Evolutionary conservation across 768 basidiomycete genomes (phyloP).

Genomic region (Suillus fuscotomentosus): DNA sequence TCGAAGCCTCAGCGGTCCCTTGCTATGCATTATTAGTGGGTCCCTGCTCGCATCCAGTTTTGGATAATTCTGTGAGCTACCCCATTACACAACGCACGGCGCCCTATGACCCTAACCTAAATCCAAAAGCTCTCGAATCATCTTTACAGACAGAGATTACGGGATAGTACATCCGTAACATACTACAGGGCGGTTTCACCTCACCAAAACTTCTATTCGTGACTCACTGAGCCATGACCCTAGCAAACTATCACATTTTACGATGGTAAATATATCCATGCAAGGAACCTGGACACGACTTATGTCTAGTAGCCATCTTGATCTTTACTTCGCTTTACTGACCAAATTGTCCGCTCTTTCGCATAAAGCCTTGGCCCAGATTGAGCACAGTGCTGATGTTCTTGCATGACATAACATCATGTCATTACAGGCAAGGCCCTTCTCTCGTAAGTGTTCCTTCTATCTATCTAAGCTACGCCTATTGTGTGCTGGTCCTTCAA

Average conservation of each 20-base stretch:
- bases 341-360: neutral
- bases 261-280: neutral
- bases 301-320: neutral
- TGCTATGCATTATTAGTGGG: neutral
- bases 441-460: neutral
- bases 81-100: neutral
- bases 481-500: neutral
- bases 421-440: neutral
- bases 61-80: neutral
- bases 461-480: neutral
- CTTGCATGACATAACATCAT: neutral
- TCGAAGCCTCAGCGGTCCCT: neutral
- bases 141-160: neutral
- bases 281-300: neutral
- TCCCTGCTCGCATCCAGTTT: constrained; percentile 1
- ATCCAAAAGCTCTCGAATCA: neutral
- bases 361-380: neutral
- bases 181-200: neutral
- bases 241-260: neutral
- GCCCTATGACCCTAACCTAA: neutral
- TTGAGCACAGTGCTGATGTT: neutral
- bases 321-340: neutral
- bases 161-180: neutral
- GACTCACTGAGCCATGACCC: neutral
- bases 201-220: neutral